phyloP scores from a whole-genome alignment of 2,329 filamentous ascomycete genomes.

The Trichoderma arundinaceum region DNA sequence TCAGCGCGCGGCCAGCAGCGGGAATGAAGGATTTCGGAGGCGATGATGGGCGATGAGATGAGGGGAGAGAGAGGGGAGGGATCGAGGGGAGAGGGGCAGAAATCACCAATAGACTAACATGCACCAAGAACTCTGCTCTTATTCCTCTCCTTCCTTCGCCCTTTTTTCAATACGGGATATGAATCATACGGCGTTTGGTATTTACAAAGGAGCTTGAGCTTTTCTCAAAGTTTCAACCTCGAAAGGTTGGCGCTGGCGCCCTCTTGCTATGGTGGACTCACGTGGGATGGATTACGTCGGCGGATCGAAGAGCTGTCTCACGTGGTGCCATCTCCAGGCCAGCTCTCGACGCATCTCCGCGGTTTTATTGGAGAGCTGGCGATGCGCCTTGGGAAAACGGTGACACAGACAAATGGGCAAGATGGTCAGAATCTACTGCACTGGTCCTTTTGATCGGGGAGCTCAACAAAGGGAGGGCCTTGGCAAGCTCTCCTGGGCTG shows the following conservation, averaged over 20 bases:
- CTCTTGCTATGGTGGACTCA: slow-evolving; percentile 3
- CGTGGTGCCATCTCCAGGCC: slow-evolving; percentile 22
- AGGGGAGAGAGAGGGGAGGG: not conserved
- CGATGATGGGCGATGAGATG: not conserved
- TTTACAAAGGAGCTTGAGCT: too few species aligned
- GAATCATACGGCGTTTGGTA: too few species aligned
- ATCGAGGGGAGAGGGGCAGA: too few species aligned
- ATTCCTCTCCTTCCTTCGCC: too few species aligned
- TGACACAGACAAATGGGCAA: not conserved
- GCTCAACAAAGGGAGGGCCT: not conserved
- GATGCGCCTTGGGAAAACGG: not conserved
- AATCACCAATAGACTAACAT: too few species aligned
- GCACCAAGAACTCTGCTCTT: too few species aligned
- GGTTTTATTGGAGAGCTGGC: slow-evolving; percentile 3
- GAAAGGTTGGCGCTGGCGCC: too few species aligned
- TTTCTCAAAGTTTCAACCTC: too few species aligned
- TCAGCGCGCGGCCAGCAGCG: not conserved
- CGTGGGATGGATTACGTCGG: slow-evolving; percentile 30
- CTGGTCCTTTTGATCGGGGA: not conserved
- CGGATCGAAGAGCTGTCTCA: slow-evolving; percentile 16
- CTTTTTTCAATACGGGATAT: too few species aligned
- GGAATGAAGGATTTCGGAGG: not conserved
- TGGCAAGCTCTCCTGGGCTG: not conserved
- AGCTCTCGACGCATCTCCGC: slow-evolving; percentile 13
- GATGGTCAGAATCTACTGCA: not conserved